Conservation (phyloP, 176 grass and related monocot genomes). For the Saccharum spontaneum region DNA sequence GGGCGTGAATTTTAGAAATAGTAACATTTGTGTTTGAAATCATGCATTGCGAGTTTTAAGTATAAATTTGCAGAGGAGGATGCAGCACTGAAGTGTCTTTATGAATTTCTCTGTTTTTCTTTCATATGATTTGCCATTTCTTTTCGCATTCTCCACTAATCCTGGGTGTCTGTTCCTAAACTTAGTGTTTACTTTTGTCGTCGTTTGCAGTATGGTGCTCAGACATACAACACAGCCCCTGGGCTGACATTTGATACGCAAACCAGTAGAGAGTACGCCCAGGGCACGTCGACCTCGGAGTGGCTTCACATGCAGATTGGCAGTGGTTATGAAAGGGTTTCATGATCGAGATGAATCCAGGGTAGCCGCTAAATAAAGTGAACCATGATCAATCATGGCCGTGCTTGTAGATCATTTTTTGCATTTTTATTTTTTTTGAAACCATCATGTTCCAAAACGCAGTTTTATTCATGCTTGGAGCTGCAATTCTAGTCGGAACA, state of each 20-base stretch:
- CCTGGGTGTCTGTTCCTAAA: background rate
- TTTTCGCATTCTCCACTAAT: background rate
- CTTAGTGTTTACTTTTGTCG: background rate
- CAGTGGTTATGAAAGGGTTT: slow-evolving; percentile 74
- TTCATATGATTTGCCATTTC: background rate
- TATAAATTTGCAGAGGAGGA: background rate
- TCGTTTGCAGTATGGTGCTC: slow-evolving; percentile 45
- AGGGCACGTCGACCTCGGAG: slow-evolving; percentile 50
- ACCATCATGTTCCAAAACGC: slow-evolving; percentile 46
- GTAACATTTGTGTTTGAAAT: background rate
- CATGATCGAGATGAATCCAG: slow-evolving; percentile 44
- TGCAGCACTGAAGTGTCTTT: background rate
- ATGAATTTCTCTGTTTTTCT: background rate
- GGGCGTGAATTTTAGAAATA: background rate
- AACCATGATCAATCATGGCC: slow-evolving; percentile 31
- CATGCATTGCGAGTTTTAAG: too few relatives aligned
- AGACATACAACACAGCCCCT: slow-evolving; percentile 54
- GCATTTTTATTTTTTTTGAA: slow-evolving; percentile 32
- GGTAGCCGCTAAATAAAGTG: slow-evolving; percentile 6
- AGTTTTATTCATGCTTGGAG: slow-evolving; percentile 52
- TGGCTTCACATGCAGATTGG: slow-evolving; percentile 96
- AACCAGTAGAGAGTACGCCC: slow-evolving; percentile 63
- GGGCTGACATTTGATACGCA: slow-evolving; percentile 66
- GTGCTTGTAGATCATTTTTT: slow-evolving; percentile 48
- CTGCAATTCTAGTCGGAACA: slow-evolving; percentile 47